Evolutionary conservation across 441 rosid genomes (phyloP).

Genomic region (Croton setiger): DNA sequence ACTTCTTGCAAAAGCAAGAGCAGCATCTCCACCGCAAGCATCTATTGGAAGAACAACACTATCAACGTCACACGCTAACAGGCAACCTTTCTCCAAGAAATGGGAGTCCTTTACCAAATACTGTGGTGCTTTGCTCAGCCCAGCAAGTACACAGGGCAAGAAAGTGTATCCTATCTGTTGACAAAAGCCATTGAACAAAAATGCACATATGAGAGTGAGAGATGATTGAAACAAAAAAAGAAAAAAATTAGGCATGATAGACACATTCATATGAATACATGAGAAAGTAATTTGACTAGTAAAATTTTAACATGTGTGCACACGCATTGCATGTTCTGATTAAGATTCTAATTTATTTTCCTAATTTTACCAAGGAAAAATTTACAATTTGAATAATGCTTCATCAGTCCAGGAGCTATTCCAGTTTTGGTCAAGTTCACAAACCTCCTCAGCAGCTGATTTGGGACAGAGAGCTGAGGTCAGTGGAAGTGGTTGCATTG

Average conservation of each 20-base stretch:
- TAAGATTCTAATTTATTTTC: neutral
- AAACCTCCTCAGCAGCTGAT: slow-evolving; percentile 73
- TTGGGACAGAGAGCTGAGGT: slow-evolving; percentile 42
- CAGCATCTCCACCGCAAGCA: slow-evolving; percentile 61
- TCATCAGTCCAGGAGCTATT: neutral
- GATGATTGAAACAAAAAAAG: neutral
- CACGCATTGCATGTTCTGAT: too few species aligned
- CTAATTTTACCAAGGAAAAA: neutral
- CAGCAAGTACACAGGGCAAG: slow-evolving; percentile 62
- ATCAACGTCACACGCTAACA: slow-evolving; percentile 48
- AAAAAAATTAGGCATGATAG: neutral
- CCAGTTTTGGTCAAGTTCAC: slow-evolving; percentile 17
- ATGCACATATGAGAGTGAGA: neutral
- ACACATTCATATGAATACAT: neutral
- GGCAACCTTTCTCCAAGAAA: slow-evolving; percentile 31
- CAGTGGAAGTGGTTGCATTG: slow-evolving; percentile 43
- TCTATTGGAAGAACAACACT: slow-evolving; percentile 50
- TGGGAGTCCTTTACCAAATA: slow-evolving; percentile 34
- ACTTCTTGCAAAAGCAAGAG: slow-evolving; percentile 53
- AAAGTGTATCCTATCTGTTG: slow-evolving; percentile 55
- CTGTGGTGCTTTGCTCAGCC: slow-evolving; percentile 52
- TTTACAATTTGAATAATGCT: neutral
- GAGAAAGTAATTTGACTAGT: slow-evolving; percentile 1
- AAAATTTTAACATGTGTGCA: neutral
- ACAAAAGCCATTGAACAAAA: slow-evolving; percentile 4